Conservation (phyloP, 805 yeast species). For the Saccharomycopsis sp. region DNA sequence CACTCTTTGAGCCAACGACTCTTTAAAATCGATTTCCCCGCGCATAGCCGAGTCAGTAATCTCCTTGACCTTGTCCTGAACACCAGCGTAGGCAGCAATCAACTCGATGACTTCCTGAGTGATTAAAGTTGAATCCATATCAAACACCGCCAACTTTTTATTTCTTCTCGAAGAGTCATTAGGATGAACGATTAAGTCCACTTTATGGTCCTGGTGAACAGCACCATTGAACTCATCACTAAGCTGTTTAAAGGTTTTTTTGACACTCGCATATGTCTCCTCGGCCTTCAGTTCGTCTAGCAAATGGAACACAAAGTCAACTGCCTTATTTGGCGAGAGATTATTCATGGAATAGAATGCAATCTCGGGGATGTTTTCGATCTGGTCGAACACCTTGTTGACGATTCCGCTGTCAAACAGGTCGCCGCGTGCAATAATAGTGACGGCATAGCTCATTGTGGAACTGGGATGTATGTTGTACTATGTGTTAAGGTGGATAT, state of each 20-base stretch:
- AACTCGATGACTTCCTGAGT: constrained; percentile 95
- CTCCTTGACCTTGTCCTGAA: constrained; percentile 77
- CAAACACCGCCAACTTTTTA: constrained; percentile 71
- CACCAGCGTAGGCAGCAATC: constrained; percentile 90
- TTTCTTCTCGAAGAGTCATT: constrained; percentile 29
- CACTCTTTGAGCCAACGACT: constrained; percentile 72
- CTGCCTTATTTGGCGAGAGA: constrained; percentile 19
- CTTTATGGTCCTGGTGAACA: constrained; percentile 22
- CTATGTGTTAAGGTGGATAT: too few species aligned
- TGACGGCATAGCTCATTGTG: constrained; percentile 20
- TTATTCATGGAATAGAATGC: constrained; percentile 11
- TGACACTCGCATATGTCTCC: not conserved
- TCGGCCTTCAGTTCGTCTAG: not conserved
- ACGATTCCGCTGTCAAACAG: constrained; percentile 16
- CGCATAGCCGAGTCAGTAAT: constrained; percentile 96
- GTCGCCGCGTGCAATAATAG: constrained; percentile 28
- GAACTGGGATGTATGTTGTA: not conserved
- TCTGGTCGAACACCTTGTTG: constrained; percentile 3
- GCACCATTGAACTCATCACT: constrained; percentile 5
- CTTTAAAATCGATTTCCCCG: constrained; percentile 87
- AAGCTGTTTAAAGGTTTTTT: constrained; percentile 1
- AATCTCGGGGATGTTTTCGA: constrained; percentile 7
- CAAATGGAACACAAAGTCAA: constrained; percentile 17
- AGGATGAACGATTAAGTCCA: constrained; percentile 41
- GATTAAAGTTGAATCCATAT: constrained; percentile 96